phyloP scores from a whole-genome alignment of 2,329 filamentous ascomycete genomes.

The Paraphaeosphaeria minitans region DNA sequence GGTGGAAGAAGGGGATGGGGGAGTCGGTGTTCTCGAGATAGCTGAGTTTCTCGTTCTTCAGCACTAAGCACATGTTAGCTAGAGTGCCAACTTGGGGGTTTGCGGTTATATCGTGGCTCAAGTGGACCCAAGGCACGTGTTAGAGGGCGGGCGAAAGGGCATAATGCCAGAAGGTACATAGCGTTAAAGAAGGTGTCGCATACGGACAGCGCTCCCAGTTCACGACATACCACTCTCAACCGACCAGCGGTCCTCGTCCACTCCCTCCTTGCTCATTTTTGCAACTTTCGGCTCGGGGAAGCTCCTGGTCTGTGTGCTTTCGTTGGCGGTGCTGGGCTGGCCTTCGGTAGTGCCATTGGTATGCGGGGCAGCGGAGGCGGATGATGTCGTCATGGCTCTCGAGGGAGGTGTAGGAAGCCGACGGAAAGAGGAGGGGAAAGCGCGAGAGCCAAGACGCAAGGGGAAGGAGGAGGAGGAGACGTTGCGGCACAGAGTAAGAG shows the following conservation, averaged over 20 bases:
- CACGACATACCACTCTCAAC: conserved; percentile 53
- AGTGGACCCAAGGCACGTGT: not conserved
- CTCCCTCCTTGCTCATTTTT: conserved; percentile 36
- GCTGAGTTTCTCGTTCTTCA: conserved; percentile 65
- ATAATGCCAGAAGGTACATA: not conserved
- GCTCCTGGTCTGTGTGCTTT: conserved; percentile 50
- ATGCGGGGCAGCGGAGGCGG: not conserved
- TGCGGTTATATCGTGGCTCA: not conserved
- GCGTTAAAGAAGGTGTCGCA: conserved; percentile 32
- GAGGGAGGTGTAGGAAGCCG: not conserved
- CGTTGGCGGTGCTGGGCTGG: conserved; percentile 26
- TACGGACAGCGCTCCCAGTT: conserved; percentile 36
- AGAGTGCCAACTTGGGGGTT: not conserved
- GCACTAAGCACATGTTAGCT: conserved; percentile 53
- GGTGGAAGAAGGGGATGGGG: conserved; percentile 90
- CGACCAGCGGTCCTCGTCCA: conserved; percentile 43
- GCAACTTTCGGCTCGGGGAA: conserved; percentile 44
- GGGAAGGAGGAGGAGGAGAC: not conserved
- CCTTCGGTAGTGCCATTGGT: conserved; percentile 15
- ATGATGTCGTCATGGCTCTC: conserved; percentile 1
- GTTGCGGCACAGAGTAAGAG: not conserved
- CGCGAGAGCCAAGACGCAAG: not conserved
- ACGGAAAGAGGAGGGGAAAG: not conserved
- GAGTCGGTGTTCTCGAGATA: conserved; percentile 68
- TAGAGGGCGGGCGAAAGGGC: not conserved